Conservation (phyloP, 148 eudicot species). For the Arctostaphylos glauca region DNA sequence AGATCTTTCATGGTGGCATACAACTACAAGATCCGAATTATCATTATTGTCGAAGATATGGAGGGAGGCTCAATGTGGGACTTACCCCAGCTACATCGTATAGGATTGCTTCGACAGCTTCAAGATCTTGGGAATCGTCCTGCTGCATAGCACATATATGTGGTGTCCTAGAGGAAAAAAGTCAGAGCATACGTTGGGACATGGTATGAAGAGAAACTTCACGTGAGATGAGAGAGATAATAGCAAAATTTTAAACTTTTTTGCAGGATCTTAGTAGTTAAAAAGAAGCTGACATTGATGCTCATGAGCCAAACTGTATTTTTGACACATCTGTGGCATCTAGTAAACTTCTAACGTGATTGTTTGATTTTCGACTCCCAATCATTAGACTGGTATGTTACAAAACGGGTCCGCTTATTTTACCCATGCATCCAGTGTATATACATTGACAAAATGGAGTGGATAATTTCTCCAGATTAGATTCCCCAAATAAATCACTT, state of each 20-base stretch:
- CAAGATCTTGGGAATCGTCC: slow-evolving; percentile 51
- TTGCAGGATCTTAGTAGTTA: too few relatives aligned
- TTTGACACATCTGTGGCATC: too few relatives aligned
- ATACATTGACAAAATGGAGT: slow-evolving; percentile 35
- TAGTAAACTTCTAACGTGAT: too few relatives aligned
- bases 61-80: slow-evolving; percentile 3
- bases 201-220: background rate
- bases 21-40: too few relatives aligned
- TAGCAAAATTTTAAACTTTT: background rate
- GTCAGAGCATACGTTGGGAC: background rate
- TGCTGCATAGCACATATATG: slow-evolving; percentile 71
- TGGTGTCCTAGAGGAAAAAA: slow-evolving; percentile 46
- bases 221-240: background rate
- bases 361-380: too few relatives aligned
- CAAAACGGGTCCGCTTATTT: too few relatives aligned
- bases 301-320: too few relatives aligned
- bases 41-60: too few relatives aligned
- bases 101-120: slow-evolving; percentile 50
- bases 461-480: slow-evolving; percentile 42
- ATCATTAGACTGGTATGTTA: too few relatives aligned
- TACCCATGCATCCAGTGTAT: too few relatives aligned
- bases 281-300: too few relatives aligned
- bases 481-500: slow-evolving; percentile 55
- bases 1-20: background rate
- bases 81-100: slow-evolving; percentile 56